Conservation (phyloP, 225 moss, liverwort and hornwort species). For the Physcomitrellopsis africana region DNA sequence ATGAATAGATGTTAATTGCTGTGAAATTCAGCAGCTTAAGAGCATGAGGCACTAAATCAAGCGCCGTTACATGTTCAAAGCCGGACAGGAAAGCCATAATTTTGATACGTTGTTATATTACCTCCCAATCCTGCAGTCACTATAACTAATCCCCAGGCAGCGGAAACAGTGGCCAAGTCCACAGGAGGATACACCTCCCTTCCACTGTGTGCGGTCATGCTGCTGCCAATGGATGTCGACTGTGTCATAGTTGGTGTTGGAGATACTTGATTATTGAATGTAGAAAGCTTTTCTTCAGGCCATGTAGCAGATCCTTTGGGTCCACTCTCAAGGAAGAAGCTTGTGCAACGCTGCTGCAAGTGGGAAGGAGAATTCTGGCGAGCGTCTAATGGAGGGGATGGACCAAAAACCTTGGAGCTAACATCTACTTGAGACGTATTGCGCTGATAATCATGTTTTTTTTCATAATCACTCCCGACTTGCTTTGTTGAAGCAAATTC, state of each 20-base stretch:
- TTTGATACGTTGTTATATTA: slow-evolving; percentile 90
- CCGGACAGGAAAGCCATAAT: slow-evolving; percentile 91
- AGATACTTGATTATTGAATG: slow-evolving; percentile 38
- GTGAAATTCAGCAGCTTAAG: no score
- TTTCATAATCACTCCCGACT: slow-evolving; percentile 28
- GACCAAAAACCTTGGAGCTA: slow-evolving; percentile 31
- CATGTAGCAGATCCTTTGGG: slow-evolving; percentile 84
- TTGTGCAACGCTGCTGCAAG: slow-evolving; percentile 49
- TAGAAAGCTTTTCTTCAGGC: slow-evolving; percentile 87
- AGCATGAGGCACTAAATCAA: slow-evolving; percentile 39
- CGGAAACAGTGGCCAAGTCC: slow-evolving; percentile 35
- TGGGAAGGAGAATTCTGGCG: slow-evolving; percentile 43
- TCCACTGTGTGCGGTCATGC: slow-evolving; percentile 28
- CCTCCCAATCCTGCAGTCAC: slow-evolving; percentile 93
- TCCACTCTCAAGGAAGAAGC: slow-evolving; percentile 68
- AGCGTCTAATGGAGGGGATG: slow-evolving; percentile 44
- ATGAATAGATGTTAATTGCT: no score
- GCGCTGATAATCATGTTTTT: slow-evolving; percentile 35
- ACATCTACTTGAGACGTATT: slow-evolving; percentile 35
- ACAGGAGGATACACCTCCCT: slow-evolving; percentile 27
- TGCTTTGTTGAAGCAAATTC: slow-evolving; percentile 45
- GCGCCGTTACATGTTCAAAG: slow-evolving; percentile 52
- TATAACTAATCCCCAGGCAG: slow-evolving; percentile 88
- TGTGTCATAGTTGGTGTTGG: slow-evolving; percentile 41
- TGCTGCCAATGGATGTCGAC: slow-evolving; percentile 50